A percentile compares a stretch with the other conserved stretches of the same genome.
Evolutionary conservation across 1,139 yeast species (phyloP).

Genomic region (Candida glucosophila): DNA sequence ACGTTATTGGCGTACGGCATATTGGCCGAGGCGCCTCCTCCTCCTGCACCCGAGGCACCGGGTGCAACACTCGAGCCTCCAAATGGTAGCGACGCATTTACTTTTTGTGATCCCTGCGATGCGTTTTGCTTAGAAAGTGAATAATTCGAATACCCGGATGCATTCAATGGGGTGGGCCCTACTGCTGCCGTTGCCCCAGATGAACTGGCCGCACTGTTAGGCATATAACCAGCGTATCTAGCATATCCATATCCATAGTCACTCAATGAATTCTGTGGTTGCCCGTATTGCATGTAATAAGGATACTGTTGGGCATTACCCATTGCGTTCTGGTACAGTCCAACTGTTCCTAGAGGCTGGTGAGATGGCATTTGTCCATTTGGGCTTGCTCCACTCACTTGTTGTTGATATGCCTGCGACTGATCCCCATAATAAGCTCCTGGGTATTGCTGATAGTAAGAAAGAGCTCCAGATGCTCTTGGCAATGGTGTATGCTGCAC

Average conservation of each 20-base stretch:
- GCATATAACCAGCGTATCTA: background rate
- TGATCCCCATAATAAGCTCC: constrained; percentile 5
- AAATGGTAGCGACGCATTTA: too few relatives aligned
- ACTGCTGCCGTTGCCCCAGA: background rate
- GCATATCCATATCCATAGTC: constrained; percentile 1
- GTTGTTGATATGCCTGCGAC: constrained; percentile 6
- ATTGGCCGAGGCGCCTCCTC: too few relatives aligned
- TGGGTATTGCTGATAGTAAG: constrained; percentile 6
- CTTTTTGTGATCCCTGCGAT: too few relatives aligned
- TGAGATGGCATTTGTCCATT: constrained; percentile 7
- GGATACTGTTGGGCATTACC: constrained; percentile 6
- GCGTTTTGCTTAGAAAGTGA: background rate
- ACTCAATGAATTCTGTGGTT: constrained; percentile 4
- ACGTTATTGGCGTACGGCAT: too few relatives aligned
- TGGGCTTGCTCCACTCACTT: constrained; percentile 10
- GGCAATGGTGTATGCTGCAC: constrained; percentile 5
- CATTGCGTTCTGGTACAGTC: constrained; percentile 6
- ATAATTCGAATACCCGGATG: too few relatives aligned
- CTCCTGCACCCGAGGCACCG: too few relatives aligned
- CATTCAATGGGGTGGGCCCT: too few relatives aligned
- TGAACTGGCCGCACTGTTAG: background rate
- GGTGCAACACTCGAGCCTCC: too few relatives aligned
- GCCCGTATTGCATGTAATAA: constrained; percentile 7
- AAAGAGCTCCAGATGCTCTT: constrained; percentile 6
- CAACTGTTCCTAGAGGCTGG: constrained; percentile 4